These are phyloP conservation scores for Neurospora sp. DNA, from an alignment of 495 filamentous ascomycete species.

Conservation along the genomic window DNA sequence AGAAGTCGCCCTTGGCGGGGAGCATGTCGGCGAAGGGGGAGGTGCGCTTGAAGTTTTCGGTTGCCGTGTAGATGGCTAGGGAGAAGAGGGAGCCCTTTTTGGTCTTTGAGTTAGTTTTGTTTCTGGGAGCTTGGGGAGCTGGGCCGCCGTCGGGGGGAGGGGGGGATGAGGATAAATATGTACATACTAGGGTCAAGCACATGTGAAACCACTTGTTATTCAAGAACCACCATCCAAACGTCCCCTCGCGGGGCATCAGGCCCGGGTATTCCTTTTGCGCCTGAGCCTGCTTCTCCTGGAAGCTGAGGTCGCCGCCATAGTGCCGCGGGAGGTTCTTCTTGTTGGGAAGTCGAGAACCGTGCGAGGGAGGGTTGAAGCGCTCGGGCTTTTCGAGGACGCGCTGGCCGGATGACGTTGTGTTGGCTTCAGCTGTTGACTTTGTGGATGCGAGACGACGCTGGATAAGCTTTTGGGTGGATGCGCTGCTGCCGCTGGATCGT, in stretches of 20 bases:
- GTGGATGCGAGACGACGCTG: background rate
- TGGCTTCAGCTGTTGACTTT: conserved; percentile 3
- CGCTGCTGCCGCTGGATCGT: background rate
- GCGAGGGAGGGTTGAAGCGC: conserved; percentile 78
- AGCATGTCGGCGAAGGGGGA: conserved; percentile 66
- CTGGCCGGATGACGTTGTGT: conserved; percentile 6
- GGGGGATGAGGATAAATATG: background rate
- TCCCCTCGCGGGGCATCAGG: conserved; percentile 67
- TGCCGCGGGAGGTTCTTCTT: conserved; percentile 39
- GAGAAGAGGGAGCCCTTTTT: conserved; percentile 53
- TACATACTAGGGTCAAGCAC: conserved; percentile 64
- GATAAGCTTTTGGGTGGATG: background rate
- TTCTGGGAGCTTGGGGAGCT: background rate
- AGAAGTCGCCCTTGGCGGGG: conserved; percentile 48
- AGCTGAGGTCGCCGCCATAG: conserved; percentile 54
- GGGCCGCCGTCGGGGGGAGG: background rate
- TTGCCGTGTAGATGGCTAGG: conserved; percentile 58
- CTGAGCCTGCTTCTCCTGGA: conserved; percentile 50
- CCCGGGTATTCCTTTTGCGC: conserved; percentile 62
- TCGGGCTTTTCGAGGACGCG: conserved; percentile 66
- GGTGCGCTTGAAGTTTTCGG: conserved; percentile 55
- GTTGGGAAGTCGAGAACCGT: conserved; percentile 51
- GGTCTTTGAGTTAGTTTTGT: background rate
- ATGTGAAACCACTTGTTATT: conserved; percentile 62
- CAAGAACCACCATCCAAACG: conserved; percentile 66